phyloP scores from a whole-genome alignment of 164 flowering plant species.

The Vitis rupestris region DNA sequence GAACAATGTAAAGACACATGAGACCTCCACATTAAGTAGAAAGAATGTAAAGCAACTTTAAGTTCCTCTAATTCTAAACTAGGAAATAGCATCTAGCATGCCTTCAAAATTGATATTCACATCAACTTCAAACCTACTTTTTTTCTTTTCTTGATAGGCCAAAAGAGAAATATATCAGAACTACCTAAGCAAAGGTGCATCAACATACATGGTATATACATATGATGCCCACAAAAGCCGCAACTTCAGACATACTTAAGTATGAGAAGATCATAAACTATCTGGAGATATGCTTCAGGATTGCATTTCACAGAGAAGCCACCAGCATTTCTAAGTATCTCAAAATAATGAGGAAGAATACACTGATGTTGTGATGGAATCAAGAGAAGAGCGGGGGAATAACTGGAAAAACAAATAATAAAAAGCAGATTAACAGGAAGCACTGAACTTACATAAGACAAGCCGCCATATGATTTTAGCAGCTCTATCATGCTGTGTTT shows the following conservation, averaged over 20 bases:
- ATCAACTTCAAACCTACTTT: no score
- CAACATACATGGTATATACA: no score
- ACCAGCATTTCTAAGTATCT: not conserved
- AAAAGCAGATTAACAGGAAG: not conserved
- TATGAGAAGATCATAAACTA: not conserved
- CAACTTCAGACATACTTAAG: not conserved
- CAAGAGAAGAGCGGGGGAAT: not conserved
- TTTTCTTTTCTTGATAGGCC: no score
- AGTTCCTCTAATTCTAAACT: not conserved
- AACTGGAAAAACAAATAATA: no score
- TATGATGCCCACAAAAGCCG: no score
- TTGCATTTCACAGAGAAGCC: not conserved
- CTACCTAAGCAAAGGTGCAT: no score
- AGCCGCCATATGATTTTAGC: constrained; percentile 75
- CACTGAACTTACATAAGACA: constrained; percentile 69
- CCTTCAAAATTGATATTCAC: not conserved
- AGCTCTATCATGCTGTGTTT: constrained; percentile 74
- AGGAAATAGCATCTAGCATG: not conserved
- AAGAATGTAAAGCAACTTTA: not conserved
- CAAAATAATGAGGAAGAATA: not conserved
- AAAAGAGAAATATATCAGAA: no score
- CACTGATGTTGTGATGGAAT: not conserved
- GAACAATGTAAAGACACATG: not conserved
- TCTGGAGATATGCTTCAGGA: not conserved
- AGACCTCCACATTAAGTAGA: no score